These are phyloP conservation scores for Pyrus bretschneideri DNA, from an alignment of 306 rosid species.

Conservation along the genomic window DNA sequence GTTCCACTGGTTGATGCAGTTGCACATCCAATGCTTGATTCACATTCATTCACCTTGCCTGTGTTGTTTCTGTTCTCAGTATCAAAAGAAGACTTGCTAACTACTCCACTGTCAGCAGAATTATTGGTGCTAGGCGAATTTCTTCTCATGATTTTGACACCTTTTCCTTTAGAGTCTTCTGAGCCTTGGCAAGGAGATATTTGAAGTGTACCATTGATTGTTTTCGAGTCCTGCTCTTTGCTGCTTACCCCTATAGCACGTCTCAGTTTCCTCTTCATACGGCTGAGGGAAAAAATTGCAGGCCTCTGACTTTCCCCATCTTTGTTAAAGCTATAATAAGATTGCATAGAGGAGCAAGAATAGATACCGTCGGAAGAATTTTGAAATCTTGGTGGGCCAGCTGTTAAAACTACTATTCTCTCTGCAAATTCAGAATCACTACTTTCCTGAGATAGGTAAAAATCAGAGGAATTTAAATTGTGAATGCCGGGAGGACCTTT, in stretches of 20 bases:
- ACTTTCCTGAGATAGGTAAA: conserved; percentile 15
- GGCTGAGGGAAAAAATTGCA: conserved; percentile 30
- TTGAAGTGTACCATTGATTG: conserved; percentile 11
- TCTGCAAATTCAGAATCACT: conserved; percentile 23
- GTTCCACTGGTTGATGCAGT: conserved; percentile 34
- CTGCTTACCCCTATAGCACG: conserved; percentile 37
- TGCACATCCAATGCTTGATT: conserved; percentile 29
- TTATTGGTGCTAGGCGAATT: conserved; percentile 5
- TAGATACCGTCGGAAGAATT: conserved; percentile 11
- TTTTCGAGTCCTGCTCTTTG: conserved; percentile 31
- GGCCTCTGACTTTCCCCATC: conserved; percentile 23
- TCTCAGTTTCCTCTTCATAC: conserved; percentile 45
- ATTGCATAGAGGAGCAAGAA: conserved; percentile 22
- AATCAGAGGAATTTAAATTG: conserved; percentile 17
- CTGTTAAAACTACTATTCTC: conserved; percentile 45
- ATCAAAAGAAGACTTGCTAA: conserved; percentile 22
- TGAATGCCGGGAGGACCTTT: conserved; percentile 14
- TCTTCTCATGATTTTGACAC: conserved; percentile 21
- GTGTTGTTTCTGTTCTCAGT: conserved; percentile 15
- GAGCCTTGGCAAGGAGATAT: conserved; percentile 17
- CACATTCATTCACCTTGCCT: conserved; percentile 24
- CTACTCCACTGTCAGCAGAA: conserved; percentile 5
- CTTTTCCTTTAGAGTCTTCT: conserved; percentile 27
- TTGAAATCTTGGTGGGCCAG: conserved; percentile 22
- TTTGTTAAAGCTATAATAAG: conserved; percentile 19